These are phyloP conservation scores for Venturia nashicola DNA, from an alignment of 2,329 filamentous ascomycete species.

Conservation along the genomic window DNA sequence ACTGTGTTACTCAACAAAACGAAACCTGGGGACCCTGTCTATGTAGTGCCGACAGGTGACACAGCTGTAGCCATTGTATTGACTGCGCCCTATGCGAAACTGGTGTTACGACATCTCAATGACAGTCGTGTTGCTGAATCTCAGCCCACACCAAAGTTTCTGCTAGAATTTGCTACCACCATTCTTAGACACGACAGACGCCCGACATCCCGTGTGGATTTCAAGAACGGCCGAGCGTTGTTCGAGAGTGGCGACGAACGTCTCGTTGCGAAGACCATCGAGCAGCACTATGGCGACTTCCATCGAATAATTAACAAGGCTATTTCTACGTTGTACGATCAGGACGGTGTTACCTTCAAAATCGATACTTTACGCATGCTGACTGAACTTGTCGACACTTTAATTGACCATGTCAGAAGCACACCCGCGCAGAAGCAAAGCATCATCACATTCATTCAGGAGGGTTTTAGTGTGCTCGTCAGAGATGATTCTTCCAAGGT, in stretches of 20 bases:
- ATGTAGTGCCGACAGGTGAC: neutral
- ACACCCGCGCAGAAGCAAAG: neutral
- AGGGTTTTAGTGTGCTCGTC: neutral
- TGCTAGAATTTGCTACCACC: neutral
- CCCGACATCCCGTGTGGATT: neutral
- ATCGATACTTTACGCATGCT: neutral
- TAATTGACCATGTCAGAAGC: neutral
- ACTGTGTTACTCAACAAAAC: neutral
- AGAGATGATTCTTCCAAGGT: neutral
- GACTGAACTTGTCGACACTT: neutral
- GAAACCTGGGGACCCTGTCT: neutral
- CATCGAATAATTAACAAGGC: neutral
- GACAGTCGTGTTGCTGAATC: neutral
- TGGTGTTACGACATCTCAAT: neutral
- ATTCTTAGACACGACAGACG: neutral
- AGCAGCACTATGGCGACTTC: neutral
- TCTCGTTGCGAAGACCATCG: neutral
- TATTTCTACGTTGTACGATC: neutral
- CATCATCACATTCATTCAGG: neutral
- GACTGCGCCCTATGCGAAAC: neutral
- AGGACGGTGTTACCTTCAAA: neutral
- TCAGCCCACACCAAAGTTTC: neutral
- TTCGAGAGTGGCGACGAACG: neutral
- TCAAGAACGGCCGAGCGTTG: neutral
- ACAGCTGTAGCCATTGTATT: neutral